Base-by-base conservation (phyloP, 306 rosid genomes). In the Malus sieversii region DNA sequence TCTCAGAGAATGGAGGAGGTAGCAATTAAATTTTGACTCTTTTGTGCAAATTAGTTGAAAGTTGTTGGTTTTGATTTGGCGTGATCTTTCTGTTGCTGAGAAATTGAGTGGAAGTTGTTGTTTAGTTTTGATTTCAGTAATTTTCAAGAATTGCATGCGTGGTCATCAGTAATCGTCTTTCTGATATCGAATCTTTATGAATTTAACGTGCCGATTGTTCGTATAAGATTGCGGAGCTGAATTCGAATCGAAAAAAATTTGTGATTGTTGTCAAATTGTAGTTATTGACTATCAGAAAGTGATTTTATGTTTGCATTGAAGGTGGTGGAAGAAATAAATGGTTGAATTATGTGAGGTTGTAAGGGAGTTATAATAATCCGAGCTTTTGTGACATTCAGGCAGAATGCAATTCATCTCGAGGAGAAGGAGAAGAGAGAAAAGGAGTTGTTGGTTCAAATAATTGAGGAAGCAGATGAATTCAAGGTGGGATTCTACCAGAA, bases 361-460 rank as follows among this genome's bases (percentile, higher is more conserved):
- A 51, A 16, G 11, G 58, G 67, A 16, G 45, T 30, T 29, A 19
- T 52, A 44, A 33, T 52, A 22, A 18, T 25, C 45, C n/a, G 0
- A 72, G 16, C 23, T 71, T 45, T 74, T 66, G 59, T 70, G 58
- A 18, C 13, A 3, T 44, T 20, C 79, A 80, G 85, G 55, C 72
- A 83, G 77, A 86, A 83, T 68, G 89, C 81, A 13, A 71, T 77
- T 69, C 75, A 66, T 62, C 84, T 83, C 1, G 86, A 73, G 33
- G 87, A 75, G 83, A 83, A 86, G 68, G 85, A 83, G 53, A 83
- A 62, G 83, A 77, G 70, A 68, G 89, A 86, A 6, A 83, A 80
- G 72, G 86, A 77, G 63, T 23, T 80, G 68, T 57, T 80, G 81
- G 75, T 42, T 71, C 86, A 86, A 64, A 83, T 80, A 35, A 77